phyloP scores from a whole-genome alignment of 768 basidiomycete species.

The Fistulinella prunicolor region DNA sequence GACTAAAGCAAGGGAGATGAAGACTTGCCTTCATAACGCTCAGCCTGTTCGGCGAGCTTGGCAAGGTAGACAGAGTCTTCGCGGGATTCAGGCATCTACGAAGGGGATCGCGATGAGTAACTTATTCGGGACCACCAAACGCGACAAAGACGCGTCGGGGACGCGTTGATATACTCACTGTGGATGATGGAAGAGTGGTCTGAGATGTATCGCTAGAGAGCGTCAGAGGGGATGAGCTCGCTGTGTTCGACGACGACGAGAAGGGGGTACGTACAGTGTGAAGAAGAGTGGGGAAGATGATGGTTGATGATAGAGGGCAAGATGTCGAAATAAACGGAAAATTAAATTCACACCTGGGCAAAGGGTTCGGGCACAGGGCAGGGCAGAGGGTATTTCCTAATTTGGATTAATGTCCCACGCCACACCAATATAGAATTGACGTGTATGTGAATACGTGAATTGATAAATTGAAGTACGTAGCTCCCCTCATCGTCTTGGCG shows the following conservation, averaged over 20 bases:
- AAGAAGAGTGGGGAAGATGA: slow-evolving; percentile 39
- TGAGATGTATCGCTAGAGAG: slow-evolving; percentile 13
- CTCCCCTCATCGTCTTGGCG: no score
- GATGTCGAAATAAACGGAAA: slow-evolving; percentile 49
- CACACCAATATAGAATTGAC: no score
- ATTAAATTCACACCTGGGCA: slow-evolving; percentile 72
- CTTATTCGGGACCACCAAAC: slow-evolving; percentile 14
- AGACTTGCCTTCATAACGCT: slow-evolving; percentile 90
- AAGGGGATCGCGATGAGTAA: slow-evolving; percentile 12
- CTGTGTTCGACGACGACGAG: slow-evolving; percentile 31
- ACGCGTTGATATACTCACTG: slow-evolving; percentile 44
- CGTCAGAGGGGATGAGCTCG: slow-evolving; percentile 34
- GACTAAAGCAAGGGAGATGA: background rate
- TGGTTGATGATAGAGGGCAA: slow-evolving; percentile 46
- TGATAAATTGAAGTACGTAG: no score
- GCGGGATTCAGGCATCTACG: slow-evolving; percentile 74
- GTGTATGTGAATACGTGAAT: slow-evolving; percentile 13
- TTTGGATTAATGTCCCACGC: slow-evolving; percentile 18
- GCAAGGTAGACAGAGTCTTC: slow-evolving; percentile 99
- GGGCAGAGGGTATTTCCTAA: slow-evolving; percentile 33
- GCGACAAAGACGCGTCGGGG: slow-evolving; percentile 35
- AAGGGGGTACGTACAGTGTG: slow-evolving; percentile 41
- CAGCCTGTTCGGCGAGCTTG: slow-evolving; percentile 99
- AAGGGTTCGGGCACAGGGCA: slow-evolving; percentile 60
- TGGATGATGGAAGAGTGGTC: slow-evolving; percentile 28